These are phyloP conservation scores for Kondoa malvinella DNA, from an alignment of 768 basidiomycete species.

Conservation along the genomic window DNA sequence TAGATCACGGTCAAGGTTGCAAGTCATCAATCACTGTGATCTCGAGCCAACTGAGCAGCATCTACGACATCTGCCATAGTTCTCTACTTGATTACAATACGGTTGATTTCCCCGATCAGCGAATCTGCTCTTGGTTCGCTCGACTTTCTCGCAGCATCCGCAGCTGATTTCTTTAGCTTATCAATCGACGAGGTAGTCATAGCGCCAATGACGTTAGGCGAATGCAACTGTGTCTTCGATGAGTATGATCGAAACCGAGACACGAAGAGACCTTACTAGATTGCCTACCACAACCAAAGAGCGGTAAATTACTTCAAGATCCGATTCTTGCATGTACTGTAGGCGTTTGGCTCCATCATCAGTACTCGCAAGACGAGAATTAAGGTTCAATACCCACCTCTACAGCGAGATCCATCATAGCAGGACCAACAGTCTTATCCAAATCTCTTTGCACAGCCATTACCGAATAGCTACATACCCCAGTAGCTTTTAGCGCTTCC, in stretches of 20 bases:
- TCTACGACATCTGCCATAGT: background rate
- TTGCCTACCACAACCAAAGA: slow-evolving; percentile 32
- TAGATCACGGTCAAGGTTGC: too few relatives aligned
- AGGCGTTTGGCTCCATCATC: background rate
- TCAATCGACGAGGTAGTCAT: background rate
- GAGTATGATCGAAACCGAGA: background rate
- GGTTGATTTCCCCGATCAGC: background rate
- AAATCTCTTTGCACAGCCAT: slow-evolving; percentile 24
- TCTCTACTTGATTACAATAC: background rate
- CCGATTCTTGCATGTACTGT: slow-evolving; percentile 21
- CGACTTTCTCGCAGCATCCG: background rate
- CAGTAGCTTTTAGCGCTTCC: too few relatives aligned
- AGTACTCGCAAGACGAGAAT: background rate
- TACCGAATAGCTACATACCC: slow-evolving; percentile 28
- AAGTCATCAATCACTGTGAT: too few relatives aligned
- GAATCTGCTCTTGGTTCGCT: background rate
- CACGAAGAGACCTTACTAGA: slow-evolving; percentile 22
- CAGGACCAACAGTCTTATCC: slow-evolving; percentile 15
- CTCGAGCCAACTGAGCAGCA: too few relatives aligned
- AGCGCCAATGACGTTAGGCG: slow-evolving; percentile 9
- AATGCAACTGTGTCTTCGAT: background rate
- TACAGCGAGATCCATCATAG: slow-evolving; percentile 24
- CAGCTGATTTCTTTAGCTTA: background rate
- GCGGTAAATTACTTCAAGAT: slow-evolving; percentile 31
- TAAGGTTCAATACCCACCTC: slow-evolving; percentile 17